A percentile compares a stretch with the other conserved stretches of the same genome.
These are phyloP conservation scores for Polytrichum formosum DNA, from an alignment of 225 moss, liverwort and hornwort species.

Conservation along the genomic window DNA sequence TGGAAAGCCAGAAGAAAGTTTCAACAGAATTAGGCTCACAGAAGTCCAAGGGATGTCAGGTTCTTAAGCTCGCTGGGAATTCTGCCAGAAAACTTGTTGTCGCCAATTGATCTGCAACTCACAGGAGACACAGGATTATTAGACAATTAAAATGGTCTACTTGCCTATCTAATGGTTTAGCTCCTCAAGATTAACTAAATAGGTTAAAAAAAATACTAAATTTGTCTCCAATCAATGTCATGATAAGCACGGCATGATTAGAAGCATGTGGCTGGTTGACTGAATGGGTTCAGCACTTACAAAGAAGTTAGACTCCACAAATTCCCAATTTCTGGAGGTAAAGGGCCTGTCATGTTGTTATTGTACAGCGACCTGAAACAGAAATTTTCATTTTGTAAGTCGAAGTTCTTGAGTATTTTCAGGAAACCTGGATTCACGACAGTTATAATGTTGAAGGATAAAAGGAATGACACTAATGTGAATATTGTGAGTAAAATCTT, in stretches of 20 bases:
- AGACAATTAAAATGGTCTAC: too few relatives aligned
- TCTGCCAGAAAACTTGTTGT: constrained; percentile 19
- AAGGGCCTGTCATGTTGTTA: constrained; percentile 24
- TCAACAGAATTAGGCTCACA: constrained; percentile 14
- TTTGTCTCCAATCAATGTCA: too few relatives aligned
- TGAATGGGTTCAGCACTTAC: constrained; percentile 9
- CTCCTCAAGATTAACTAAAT: too few relatives aligned
- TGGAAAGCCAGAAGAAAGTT: not conserved
- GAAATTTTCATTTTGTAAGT: not conserved
- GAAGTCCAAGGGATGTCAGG: constrained; percentile 14
- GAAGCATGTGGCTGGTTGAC: not conserved
- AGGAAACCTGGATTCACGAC: too few relatives aligned
- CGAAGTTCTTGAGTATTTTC: not conserved
- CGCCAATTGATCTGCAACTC: constrained; percentile 13
- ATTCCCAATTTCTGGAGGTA: constrained; percentile 23
- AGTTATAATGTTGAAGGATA: too few relatives aligned
- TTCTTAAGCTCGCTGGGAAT: constrained; percentile 20
- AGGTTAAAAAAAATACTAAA: too few relatives aligned
- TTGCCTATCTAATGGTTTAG: too few relatives aligned
- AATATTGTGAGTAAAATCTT: too few relatives aligned
- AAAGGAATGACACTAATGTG: too few relatives aligned
- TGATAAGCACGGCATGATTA: too few relatives aligned
- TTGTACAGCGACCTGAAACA: constrained; percentile 16
- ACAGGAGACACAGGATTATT: too few relatives aligned
- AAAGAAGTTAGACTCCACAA: constrained; percentile 13